phyloP scores from a whole-genome alignment of 805 yeast genomes.

The Kuraishia molischiana region DNA sequence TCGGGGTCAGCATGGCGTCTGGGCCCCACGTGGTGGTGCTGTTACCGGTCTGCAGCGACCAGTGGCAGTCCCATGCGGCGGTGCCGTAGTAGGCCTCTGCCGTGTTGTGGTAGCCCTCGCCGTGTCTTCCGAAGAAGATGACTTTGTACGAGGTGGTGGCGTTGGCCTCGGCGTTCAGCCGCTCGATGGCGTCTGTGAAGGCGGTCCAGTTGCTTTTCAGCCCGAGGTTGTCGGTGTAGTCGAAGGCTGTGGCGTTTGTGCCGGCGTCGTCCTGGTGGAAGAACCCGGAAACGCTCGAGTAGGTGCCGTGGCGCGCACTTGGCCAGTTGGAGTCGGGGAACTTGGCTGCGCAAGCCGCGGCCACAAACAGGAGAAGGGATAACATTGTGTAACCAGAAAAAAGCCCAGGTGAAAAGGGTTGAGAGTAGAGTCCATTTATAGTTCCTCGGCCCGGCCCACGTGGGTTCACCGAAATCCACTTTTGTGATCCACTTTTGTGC shows the following conservation, averaged over 20 bases:
- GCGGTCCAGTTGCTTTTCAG: conserved; percentile 23
- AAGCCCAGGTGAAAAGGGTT: too few species aligned
- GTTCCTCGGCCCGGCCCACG: too few species aligned
- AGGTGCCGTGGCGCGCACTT: conserved; percentile 4
- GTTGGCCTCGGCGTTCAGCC: conserved; percentile 23
- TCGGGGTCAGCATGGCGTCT: conserved; percentile 38
- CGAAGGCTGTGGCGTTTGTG: conserved; percentile 32
- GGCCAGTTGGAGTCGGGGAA: conserved; percentile 1
- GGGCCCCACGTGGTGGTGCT: conserved; percentile 38
- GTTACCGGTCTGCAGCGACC: conserved; percentile 34
- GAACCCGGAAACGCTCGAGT: conserved; percentile 23
- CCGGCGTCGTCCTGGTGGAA: conserved; percentile 32
- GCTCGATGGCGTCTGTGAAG: conserved; percentile 17
- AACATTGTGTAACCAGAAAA: too few species aligned
- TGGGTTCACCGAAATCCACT: too few species aligned
- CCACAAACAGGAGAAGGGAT: not conserved
- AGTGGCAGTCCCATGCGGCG: conserved; percentile 33
- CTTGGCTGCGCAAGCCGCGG: not conserved
- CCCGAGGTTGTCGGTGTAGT: conserved; percentile 35
- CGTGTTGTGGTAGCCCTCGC: conserved; percentile 43
- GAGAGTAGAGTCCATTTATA: too few species aligned
- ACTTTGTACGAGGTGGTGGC: conserved; percentile 29
- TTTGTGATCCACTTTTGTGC: too few species aligned
- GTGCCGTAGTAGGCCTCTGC: conserved; percentile 37
- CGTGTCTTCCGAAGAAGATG: conserved; percentile 40